Base-by-base conservation (phyloP, 2,329 filamentous ascomycete species). In the Cytospora leucostoma region DNA sequence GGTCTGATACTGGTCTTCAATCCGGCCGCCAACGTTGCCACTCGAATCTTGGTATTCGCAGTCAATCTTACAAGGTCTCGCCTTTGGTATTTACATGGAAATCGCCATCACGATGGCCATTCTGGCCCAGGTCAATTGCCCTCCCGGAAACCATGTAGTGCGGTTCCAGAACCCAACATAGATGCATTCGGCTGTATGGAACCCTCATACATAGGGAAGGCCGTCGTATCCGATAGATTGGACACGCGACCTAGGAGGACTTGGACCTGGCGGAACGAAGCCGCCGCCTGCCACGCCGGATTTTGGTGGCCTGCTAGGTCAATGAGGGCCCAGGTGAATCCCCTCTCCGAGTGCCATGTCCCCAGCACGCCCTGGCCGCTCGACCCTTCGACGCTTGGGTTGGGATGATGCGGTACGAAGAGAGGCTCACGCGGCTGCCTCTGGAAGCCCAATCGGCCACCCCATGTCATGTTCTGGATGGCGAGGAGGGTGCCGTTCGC, bases 401-500 rank as follows among this genome's bases (percentile, higher is more conserved):
- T 59, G 37, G 49, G 52, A 19, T 67, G 65, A 32, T 52, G 32
- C 34, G 65, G 65, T 33, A 63, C 65, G 27, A 66, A 67, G 6
- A 67, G 64, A 1, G 65, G 65, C 40, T 59, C 27, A 10, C n/a
- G 38, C n/a, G 64, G 64, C 51, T 47, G 19, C 12, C 32, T 72
- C 62, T 86, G 82, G 78, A 93, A 92, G 0, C 90, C 90, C 63
- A 89, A 84, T 19, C 79, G 72, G 2, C 89, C 89, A 61, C 84
- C 84, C 85, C 86, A 92, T 0, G 88, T 92, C 85, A 92, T 90
- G 75, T 92, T 92, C 71, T 93, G 89, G 65, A 92, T 87, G 1
- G 82, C 82, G 10, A 90, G 78, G 2, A 92, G 77, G 0, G 88
- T 88, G 15, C 88, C 89, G 71, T 89, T 88, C 68, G 80, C 77